These are phyloP conservation scores for Vanderwaltozyma verrucispora DNA, from an alignment of 805 yeast species.

Conservation along the genomic window DNA sequence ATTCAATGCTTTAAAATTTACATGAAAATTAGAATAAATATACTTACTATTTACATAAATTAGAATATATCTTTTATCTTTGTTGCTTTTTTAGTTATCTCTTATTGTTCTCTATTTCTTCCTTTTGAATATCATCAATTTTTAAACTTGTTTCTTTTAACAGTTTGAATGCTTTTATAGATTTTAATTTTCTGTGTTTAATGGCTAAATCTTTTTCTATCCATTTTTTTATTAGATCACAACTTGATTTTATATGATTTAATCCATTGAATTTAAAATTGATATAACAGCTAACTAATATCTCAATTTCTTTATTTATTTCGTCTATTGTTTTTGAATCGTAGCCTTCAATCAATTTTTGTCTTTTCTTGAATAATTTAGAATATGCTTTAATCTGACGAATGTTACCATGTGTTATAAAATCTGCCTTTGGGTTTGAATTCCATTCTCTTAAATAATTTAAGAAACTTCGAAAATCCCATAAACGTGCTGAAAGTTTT, in stretches of 20 bases:
- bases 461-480: slow-evolving; percentile 8
- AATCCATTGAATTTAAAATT: slow-evolving; percentile 17
- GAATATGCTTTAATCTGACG: slow-evolving; percentile 15
- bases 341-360: background rate
- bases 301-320: slow-evolving; percentile 9
- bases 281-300: slow-evolving; percentile 12
- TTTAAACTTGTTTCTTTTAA: background rate
- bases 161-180: background rate
- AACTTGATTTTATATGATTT: slow-evolving; percentile 10
- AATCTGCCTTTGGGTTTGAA: slow-evolving; percentile 10
- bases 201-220: slow-evolving; percentile 1
- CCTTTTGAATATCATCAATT: background rate
- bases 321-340: slow-evolving; percentile 2
- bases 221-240: slow-evolving; percentile 15
- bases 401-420: slow-evolving; percentile 12
- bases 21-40: background rate
- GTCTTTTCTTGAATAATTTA: background rate
- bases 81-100: background rate
- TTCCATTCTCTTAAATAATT: slow-evolving; percentile 19
- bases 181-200: background rate
- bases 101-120: background rate
- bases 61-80: background rate
- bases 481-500: slow-evolving; percentile 9
- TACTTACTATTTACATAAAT: background rate
- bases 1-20: background rate